Percentiles rank a stretch among this genome's conserved stretches.
Evolutionary conservation across 352 stramenopile genomes (phyloP).

Genomic region (Ophiocytium majus): DNA sequence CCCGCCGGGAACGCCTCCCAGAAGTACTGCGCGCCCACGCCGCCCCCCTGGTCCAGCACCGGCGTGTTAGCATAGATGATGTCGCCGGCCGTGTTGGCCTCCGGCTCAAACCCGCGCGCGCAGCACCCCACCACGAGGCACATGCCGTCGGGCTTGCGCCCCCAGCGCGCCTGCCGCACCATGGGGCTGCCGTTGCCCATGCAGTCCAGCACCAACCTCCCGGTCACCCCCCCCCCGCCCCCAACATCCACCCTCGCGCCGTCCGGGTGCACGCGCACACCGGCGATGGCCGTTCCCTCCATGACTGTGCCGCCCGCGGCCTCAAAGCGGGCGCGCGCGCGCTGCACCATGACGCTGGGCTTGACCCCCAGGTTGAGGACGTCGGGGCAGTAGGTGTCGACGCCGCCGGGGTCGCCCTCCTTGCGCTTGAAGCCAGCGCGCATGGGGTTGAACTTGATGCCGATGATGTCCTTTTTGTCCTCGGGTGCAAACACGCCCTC

Average conservation of each 20-base stretch:
- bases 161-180: constrained; percentile 60
- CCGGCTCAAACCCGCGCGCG: constrained; percentile 64
- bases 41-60: constrained; percentile 61
- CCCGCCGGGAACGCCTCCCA: constrained; percentile 74
- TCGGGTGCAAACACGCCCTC: background rate
- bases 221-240: constrained; percentile 56
- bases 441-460: constrained; percentile 54
- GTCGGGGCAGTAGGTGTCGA: constrained; percentile 54
- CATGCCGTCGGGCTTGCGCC: constrained; percentile 58
- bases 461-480: constrained; percentile 12
- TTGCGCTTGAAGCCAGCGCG: constrained; percentile 56
- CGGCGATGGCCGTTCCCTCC: constrained; percentile 63
- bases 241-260: background rate
- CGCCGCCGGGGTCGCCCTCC: constrained; percentile 37
- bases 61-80: constrained; percentile 74
- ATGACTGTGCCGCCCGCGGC: constrained; percentile 61
- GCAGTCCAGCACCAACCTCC: constrained; percentile 68
- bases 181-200: constrained; percentile 74
- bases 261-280: constrained; percentile 64
- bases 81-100: constrained; percentile 66
- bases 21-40: constrained; percentile 68
- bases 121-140: constrained; percentile 71
- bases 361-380: constrained; percentile 70
- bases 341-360: constrained; percentile 60
- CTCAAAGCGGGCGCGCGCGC: constrained; percentile 46